Percentiles rank a stretch among this genome's conserved stretches.
phyloP scores from a whole-genome alignment of 2,329 filamentous ascomycete species.

The Aspergillus sp. region DNA sequence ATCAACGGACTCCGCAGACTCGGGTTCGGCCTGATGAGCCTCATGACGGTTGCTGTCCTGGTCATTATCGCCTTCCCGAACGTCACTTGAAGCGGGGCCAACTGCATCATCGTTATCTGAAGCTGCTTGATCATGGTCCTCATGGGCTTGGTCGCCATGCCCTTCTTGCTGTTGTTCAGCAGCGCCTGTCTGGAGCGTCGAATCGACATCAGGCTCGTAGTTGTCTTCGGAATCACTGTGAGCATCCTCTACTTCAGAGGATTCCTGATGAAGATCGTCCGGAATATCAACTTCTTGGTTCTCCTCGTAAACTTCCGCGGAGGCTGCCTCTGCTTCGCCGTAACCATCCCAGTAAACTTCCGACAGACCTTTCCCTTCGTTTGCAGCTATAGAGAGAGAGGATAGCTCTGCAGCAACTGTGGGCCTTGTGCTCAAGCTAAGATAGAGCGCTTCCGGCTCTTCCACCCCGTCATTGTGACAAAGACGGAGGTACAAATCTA shows the following conservation, averaged over 20 bases:
- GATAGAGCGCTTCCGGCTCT: conserved; percentile 58
- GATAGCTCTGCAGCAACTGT: conserved; percentile 56
- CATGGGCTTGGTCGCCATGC: conserved; percentile 1
- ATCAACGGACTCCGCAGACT: conserved; percentile 5
- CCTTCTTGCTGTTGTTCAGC: conserved; percentile 4
- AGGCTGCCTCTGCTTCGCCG: conserved; percentile 47
- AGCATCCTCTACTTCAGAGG: conserved; percentile 19
- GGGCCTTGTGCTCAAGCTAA: conserved; percentile 57
- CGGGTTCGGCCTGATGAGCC: conserved; percentile 12
- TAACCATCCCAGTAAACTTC: conserved; percentile 51
- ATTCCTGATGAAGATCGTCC: conserved; percentile 15
- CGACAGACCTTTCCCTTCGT: conserved; percentile 60
- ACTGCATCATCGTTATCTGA: not conserved
- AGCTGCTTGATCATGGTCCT: not conserved
- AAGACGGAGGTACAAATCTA: conserved; percentile 61
- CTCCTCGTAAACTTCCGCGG: conserved; percentile 18
- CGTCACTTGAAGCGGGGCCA: not conserved
- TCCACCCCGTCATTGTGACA: conserved; percentile 60
- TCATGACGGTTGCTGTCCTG: conserved; percentile 17
- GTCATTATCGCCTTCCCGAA: not conserved
- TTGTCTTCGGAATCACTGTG: not conserved
- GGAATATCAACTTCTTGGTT: conserved; percentile 17
- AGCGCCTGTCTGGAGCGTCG: not conserved
- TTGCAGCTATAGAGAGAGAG: conserved; percentile 54
- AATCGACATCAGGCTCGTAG: not conserved